These are phyloP conservation scores for Setaria viridis DNA, from an alignment of 202 grass and related monocot genomes.

Conservation along the genomic window DNA sequence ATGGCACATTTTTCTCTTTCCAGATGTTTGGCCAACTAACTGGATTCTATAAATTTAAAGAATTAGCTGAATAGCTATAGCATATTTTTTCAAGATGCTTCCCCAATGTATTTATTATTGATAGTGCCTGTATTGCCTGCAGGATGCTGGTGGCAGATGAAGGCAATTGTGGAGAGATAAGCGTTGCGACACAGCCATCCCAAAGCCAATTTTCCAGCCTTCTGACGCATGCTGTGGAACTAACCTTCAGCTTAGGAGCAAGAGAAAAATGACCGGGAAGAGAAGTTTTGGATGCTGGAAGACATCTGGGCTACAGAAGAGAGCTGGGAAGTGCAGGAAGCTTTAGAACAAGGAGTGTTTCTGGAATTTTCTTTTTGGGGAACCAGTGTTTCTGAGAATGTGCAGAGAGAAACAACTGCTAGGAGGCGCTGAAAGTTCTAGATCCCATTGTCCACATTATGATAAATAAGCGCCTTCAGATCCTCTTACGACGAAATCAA, in stretches of 20 bases:
- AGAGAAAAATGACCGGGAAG: conserved; percentile 35
- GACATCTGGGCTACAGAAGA: conserved; percentile 17
- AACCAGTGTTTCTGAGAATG: conserved; percentile 24
- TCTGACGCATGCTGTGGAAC: conserved; percentile 60
- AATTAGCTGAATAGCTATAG: conserved; percentile 29
- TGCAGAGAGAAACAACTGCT: conserved; percentile 70
- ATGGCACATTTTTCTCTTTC: conserved; percentile 28
- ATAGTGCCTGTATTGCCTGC: conserved; percentile 42
- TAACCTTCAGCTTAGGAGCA: conserved; percentile 51
- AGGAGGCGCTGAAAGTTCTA: conserved; percentile 55
- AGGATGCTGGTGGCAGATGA: conserved; percentile 65
- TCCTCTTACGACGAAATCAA: conserved; percentile 14
- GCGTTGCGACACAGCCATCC: conserved; percentile 58
- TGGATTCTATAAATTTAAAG: conserved; percentile 15
- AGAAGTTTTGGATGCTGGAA: conserved; percentile 37
- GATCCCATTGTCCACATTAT: not conserved
- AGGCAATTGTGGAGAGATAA: conserved; percentile 61
- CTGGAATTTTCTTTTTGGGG: not conserved
- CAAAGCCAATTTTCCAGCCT: conserved; percentile 71
- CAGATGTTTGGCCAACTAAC: conserved; percentile 40
- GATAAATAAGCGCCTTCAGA: conserved; percentile 34
- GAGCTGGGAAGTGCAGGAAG: conserved; percentile 18
- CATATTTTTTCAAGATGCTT: conserved; percentile 22
- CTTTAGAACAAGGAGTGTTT: conserved; percentile 29
- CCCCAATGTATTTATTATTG: conserved; percentile 33